These are phyloP conservation scores for Flaveria linearis DNA, from an alignment of 129 eudicot genomes.

Conservation along the genomic window DNA sequence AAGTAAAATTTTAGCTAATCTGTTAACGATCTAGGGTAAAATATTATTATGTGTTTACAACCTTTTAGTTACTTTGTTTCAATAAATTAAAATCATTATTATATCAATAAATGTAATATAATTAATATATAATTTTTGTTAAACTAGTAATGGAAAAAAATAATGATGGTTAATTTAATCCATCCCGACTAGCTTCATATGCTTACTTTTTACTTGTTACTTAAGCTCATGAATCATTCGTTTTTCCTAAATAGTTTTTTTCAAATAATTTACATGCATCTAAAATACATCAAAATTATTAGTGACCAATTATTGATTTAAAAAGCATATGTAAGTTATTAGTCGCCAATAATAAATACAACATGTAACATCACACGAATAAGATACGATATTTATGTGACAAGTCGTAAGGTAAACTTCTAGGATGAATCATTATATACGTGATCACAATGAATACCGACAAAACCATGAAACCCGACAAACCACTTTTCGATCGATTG, in stretches of 20 bases:
- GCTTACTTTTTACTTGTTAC: not conserved
- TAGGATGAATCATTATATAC: not conserved
- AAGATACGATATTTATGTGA: not conserved
- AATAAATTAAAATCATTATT: not conserved
- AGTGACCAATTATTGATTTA: conserved; percentile 6
- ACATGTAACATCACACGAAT: not conserved
- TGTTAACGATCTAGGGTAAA: too few relatives aligned
- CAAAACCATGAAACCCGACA: not conserved
- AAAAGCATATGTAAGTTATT: not conserved
- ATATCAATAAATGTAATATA: not conserved
- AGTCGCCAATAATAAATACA: not conserved
- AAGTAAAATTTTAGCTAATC: too few relatives aligned
- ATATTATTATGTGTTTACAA: too few relatives aligned
- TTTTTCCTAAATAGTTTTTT: conserved; percentile 2
- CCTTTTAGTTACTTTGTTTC: not conserved
- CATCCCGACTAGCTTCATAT: not conserved
- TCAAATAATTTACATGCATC: not conserved
- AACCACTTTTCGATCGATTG: not conserved
- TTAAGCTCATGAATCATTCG: not conserved
- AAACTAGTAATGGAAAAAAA: not conserved
- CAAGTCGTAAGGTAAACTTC: not conserved
- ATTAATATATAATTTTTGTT: not conserved
- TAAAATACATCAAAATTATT: conserved; percentile 3
- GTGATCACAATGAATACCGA: not conserved
- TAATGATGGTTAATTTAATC: not conserved